These are phyloP conservation scores for Claviceps humidiphila DNA, from an alignment of 2,329 filamentous ascomycete species.

Conservation along the genomic window DNA sequence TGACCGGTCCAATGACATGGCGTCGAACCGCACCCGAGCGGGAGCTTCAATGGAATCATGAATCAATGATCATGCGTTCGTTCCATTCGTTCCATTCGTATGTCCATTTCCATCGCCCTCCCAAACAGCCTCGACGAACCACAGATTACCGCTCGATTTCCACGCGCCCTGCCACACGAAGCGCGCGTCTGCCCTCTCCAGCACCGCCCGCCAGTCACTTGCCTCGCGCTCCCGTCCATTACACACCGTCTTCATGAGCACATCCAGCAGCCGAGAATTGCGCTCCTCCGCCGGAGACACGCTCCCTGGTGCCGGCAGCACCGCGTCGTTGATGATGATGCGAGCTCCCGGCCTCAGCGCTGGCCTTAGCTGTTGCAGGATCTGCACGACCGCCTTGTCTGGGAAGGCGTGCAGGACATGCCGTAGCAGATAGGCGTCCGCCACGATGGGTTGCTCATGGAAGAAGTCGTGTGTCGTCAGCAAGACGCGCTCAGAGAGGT, in stretches of 20 bases:
- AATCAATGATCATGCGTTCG: no score
- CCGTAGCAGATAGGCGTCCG: slow-evolving; percentile 40
- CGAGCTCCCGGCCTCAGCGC: slow-evolving; percentile 34
- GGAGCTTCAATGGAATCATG: no score
- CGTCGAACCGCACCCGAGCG: no score
- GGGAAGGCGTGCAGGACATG: slow-evolving; percentile 45
- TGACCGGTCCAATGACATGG: no score
- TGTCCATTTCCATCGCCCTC: not conserved
- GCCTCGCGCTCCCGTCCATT: slow-evolving; percentile 32
- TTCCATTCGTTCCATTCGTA: not conserved
- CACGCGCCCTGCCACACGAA: slow-evolving; percentile 23
- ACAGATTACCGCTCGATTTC: slow-evolving; percentile 17
- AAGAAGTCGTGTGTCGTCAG: slow-evolving; percentile 40
- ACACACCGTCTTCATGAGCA: slow-evolving; percentile 32
- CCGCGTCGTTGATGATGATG: slow-evolving; percentile 25
- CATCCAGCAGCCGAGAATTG: slow-evolving; percentile 27
- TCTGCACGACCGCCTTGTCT: slow-evolving; percentile 29
- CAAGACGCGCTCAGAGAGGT: slow-evolving; percentile 21
- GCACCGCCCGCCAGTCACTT: slow-evolving; percentile 28
- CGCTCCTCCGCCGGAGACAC: slow-evolving; percentile 23
- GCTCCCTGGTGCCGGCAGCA: slow-evolving; percentile 18
- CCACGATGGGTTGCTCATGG: slow-evolving; percentile 32
- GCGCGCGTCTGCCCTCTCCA: slow-evolving; percentile 22
- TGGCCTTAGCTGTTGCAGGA: slow-evolving; percentile 32
- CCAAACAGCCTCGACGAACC: slow-evolving; percentile 25